These are phyloP conservation scores for Salvia miltiorrhiza DNA, from an alignment of 257 asterid genomes.

Conservation along the genomic window DNA sequence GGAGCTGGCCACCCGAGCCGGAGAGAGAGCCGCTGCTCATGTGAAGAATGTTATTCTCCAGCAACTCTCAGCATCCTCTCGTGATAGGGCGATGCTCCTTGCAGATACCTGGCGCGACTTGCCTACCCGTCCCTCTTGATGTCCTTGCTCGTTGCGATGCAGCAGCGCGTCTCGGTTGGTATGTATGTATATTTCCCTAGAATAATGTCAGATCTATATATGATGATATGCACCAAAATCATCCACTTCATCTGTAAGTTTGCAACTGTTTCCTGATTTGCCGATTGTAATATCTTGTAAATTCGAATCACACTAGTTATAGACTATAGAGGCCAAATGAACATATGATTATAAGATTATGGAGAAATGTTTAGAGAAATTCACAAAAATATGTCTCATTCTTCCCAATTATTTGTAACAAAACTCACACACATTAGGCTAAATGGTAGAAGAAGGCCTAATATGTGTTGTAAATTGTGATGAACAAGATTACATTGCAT, in stretches of 20 bases:
- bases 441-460: too few species aligned
- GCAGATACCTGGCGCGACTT: conserved; percentile 65
- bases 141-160: not conserved
- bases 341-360: too few species aligned
- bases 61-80: conserved; percentile 50
- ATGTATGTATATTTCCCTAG: not conserved
- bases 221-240: not conserved
- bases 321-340: too few species aligned
- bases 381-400: too few species aligned
- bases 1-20: conserved; percentile 82
- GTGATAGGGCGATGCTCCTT: conserved; percentile 56
- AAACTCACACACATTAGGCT: too few species aligned
- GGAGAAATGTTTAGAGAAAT: too few species aligned
- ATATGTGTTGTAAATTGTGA: too few species aligned
- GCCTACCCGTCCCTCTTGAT: conserved; percentile 23
- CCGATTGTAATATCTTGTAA: not conserved
- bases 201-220: conserved; percentile 12
- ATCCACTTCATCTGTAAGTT: not conserved
- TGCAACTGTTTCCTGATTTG: not conserved
- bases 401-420: too few species aligned
- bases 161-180: not conserved
- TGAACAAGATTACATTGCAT: too few species aligned
- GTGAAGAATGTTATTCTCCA: conserved; percentile 69
- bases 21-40: conserved; percentile 72
- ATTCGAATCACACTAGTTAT: not conserved